phyloP scores from a whole-genome alignment of 1,139 yeast genomes.

The Blastobotrys serpentis region DNA sequence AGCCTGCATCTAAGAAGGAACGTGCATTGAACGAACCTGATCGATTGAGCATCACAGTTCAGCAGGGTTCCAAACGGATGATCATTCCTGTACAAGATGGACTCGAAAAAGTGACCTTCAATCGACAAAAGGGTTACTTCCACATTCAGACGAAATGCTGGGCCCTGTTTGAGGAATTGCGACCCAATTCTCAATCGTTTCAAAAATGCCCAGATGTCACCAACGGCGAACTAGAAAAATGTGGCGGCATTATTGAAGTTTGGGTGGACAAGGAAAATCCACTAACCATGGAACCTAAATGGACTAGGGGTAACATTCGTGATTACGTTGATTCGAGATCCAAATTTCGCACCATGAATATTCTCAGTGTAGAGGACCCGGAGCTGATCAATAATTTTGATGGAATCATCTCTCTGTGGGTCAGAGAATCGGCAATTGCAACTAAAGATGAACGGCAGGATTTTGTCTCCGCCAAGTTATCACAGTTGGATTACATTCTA shows the following conservation, averaged over 20 bases:
- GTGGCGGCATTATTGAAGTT: slow-evolving; percentile 24
- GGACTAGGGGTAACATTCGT: slow-evolving; percentile 30
- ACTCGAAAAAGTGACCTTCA: slow-evolving; percentile 23
- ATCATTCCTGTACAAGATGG: slow-evolving; percentile 31
- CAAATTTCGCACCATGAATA: slow-evolving; percentile 23
- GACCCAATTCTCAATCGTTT: slow-evolving; percentile 13
- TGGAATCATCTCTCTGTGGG: slow-evolving; percentile 22
- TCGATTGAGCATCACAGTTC: slow-evolving; percentile 26
- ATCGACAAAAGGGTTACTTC: slow-evolving; percentile 26
- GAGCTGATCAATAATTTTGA: slow-evolving; percentile 23
- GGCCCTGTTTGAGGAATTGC: slow-evolving; percentile 28
- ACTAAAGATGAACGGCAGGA: slow-evolving; percentile 18
- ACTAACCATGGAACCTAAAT: slow-evolving; percentile 30
- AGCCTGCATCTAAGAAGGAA: slow-evolving; percentile 21
- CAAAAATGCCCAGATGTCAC: slow-evolving; percentile 27
- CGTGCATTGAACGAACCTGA: slow-evolving; percentile 29
- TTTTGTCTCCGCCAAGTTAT: slow-evolving; percentile 21
- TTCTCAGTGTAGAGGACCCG: slow-evolving; percentile 25
- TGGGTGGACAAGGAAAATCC: slow-evolving; percentile 27
- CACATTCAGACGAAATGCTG: slow-evolving; percentile 25
- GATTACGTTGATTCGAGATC: slow-evolving; percentile 29
- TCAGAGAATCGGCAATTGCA: slow-evolving; percentile 21
- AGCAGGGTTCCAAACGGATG: slow-evolving; percentile 27
- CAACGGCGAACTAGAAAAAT: slow-evolving; percentile 22
- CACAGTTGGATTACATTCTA: slow-evolving; percentile 18